Conservation (phyloP, 495 filamentous ascomycete genomes). For the Aspergillus indologenus region DNA sequence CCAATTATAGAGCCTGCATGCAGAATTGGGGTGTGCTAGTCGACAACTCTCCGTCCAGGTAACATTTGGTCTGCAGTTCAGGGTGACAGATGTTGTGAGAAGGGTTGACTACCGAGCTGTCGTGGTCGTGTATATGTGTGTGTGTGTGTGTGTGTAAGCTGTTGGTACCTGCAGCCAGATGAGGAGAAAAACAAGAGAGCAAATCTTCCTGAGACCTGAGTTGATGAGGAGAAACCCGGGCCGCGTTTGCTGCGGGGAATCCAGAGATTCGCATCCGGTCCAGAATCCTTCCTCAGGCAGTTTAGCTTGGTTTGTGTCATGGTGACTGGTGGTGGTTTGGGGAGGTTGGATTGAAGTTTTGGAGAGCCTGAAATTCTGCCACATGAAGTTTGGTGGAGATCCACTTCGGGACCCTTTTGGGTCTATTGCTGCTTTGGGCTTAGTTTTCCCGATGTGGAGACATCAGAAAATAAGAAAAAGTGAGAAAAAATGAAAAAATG, state of each 20-base stretch:
- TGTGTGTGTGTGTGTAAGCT: no score
- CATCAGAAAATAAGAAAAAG: neutral
- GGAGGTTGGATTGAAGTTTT: neutral
- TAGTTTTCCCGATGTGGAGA: constrained; percentile 11
- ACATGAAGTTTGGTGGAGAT: constrained; percentile 20
- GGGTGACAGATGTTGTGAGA: neutral
- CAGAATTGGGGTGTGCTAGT: neutral
- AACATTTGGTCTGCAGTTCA: neutral
- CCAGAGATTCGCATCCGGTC: constrained; percentile 16
- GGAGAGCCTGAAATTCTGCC: constrained; percentile 17
- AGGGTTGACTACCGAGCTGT: neutral
- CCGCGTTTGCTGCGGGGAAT: constrained; percentile 18
- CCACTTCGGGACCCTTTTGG: constrained; percentile 10
- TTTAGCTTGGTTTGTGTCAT: constrained; percentile 17
- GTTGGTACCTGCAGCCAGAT: constrained; percentile 1
- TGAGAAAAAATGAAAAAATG: neutral
- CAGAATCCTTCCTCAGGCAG: constrained; percentile 31
- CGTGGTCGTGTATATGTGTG: no score
- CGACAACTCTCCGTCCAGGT: neutral
- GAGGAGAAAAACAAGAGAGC: constrained; percentile 1
- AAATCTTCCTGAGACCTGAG: no score
- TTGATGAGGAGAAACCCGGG: constrained; percentile 13
- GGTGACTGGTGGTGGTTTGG: no score
- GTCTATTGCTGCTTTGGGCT: constrained; percentile 4
- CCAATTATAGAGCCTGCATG: neutral